Base-by-base conservation (phyloP, 805 yeast genomes). In the Candida lessepsii region DNA sequence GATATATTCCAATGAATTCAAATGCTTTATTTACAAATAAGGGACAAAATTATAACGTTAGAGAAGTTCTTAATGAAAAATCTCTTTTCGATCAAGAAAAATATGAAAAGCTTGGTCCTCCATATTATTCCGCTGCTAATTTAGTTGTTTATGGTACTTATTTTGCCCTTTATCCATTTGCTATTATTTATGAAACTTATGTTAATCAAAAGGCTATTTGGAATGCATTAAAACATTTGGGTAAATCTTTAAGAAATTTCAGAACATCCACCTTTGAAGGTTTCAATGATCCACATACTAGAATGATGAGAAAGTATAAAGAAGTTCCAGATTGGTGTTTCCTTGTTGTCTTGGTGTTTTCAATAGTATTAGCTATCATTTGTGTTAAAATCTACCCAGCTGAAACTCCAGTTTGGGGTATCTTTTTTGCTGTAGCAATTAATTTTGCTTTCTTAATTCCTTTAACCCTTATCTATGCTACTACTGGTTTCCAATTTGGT, bases 321-420 rank as follows among this genome's bases (percentile, higher is more conserved):
- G 70, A 63, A 46, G 70, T 61, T 33, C 68, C 70, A 19, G 64
- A 61, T 18, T 63, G 67, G 67, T 53, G 51, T 33, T 63, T 55
- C 42, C 11, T 46, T 4, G 35, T 50, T 14, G 43, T 62, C 4
- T 46, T 62, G 42, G 41, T 59, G 9, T 38, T 61, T 7, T 52
- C 67, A n/a, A 17, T 61, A 21, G 56, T 60, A 25, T 52, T 60
- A 9, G 68, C 65, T 2, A 54, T 64, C 11, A 29, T 56, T 2
- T 59, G 65, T 37, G 64, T 61, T 10, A 29, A 50, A 34, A 37
- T 61, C 8, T 65, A 58, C 31, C 70, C 70, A 3, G 63, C 60
- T 2, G 61, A 76, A 36, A 75, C 83, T 4, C 83, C 83, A 14
- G 76, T 78, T 18, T 79, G 84, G 83, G 73, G 76, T 19, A 62